Percentiles rank a stretch among this genome's conserved stretches.
Conservation (phyloP, 106 monocot species). For the Dendrobium catenatum region DNA sequence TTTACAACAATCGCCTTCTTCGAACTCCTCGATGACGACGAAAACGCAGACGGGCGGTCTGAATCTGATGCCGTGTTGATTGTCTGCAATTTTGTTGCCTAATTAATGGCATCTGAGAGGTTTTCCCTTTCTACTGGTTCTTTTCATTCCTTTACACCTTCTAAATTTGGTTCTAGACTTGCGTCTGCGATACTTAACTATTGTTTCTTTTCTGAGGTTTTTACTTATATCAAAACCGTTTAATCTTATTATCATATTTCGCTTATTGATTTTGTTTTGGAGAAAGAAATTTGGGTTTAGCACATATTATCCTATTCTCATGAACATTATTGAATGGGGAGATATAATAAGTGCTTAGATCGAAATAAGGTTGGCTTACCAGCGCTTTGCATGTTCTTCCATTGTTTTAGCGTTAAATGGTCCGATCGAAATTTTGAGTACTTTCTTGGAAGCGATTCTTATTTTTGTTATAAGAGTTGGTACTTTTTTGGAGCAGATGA, state of each 20-base stretch:
- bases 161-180: not conserved
- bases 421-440: slow-evolving; percentile 1
- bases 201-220: no score
- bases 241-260: not conserved
- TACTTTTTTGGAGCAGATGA: not conserved
- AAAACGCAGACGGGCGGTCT: slow-evolving; percentile 16
- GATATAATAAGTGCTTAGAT: slow-evolving; percentile 18
- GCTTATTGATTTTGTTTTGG: not conserved
- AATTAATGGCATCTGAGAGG: slow-evolving; percentile 12
- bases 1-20: not conserved
- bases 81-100: slow-evolving; percentile 5
- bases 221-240: not conserved
- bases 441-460: not conserved
- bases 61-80: slow-evolving; percentile 20
- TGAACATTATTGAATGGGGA: not conserved
- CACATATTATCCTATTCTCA: slow-evolving; percentile 1
- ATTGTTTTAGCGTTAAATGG: slow-evolving; percentile 21
- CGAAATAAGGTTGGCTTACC: slow-evolving; percentile 16
- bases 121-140: not conserved
- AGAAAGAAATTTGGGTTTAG: not conserved
- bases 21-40: slow-evolving; percentile 5
- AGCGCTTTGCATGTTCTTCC: slow-evolving; percentile 13
- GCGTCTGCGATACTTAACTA: no score
- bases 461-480: not conserved
- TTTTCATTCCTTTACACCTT: not conserved